Evolutionary conservation across 179 eudicot species (phyloP).

Genomic region (Silene vulgaris): DNA sequence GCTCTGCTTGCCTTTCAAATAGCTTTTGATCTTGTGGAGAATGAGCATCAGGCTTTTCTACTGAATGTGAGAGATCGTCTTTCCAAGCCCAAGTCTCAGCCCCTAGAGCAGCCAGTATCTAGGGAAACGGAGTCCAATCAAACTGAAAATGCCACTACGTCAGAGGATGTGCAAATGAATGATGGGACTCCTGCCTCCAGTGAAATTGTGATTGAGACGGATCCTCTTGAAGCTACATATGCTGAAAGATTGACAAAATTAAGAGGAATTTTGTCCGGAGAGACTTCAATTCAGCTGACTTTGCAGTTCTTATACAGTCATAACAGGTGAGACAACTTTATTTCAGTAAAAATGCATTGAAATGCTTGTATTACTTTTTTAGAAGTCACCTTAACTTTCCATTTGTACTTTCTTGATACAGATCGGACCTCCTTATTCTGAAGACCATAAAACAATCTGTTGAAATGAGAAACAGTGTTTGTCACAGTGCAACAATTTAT

Average conservation of each 20-base stretch:
- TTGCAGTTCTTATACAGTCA: conserved; percentile 86
- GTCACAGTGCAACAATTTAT: conserved; percentile 97
- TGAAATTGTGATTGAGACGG: conserved; percentile 33
- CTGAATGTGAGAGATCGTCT: conserved; percentile 68
- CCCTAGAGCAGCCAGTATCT: conserved; percentile 40
- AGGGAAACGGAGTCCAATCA: conserved; percentile 46
- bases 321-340: conserved; percentile 63
- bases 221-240: conserved; percentile 63
- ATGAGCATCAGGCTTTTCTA: conserved; percentile 93
- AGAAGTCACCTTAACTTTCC: conserved; percentile 4
- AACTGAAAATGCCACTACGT: conserved; percentile 40
- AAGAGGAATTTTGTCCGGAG: conserved; percentile 81
- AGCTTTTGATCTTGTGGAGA: conserved; percentile 88
- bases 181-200: conserved; percentile 42
- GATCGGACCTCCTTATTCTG: conserved; percentile 93
- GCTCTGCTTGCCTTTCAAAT: conserved; percentile 84
- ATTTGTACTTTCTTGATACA: conserved; percentile 24
- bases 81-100: conserved; percentile 42
- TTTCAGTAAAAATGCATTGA: neutral
- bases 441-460: conserved; percentile 97
- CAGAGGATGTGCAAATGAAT: conserved; percentile 75
- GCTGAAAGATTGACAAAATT: conserved; percentile 69
- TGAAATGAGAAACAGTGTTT: conserved; percentile 97
- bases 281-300: conserved; percentile 89
- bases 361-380: neutral